Conservation (phyloP, 108 stramenopile genomes). For the Cyclotella baltica region DNA sequence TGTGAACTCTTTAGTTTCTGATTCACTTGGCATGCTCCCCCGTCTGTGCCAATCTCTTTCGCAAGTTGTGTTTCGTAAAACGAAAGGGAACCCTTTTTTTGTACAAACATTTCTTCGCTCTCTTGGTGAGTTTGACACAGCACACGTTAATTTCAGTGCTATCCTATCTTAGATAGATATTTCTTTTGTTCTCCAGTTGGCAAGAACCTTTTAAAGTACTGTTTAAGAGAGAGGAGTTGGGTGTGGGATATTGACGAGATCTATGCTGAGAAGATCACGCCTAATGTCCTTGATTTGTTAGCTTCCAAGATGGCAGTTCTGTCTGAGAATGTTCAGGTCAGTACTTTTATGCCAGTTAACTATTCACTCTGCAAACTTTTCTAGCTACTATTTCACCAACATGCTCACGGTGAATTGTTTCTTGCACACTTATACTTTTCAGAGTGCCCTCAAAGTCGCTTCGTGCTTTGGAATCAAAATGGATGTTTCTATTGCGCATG, state of each 20-base stretch:
- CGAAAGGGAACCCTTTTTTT: constrained; percentile 48
- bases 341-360: no score
- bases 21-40: constrained; percentile 41
- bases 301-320: constrained; percentile 37
- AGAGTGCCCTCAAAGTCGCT: constrained; percentile 34
- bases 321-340: not conserved
- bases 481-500: constrained; percentile 3
- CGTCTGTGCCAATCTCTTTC: constrained; percentile 32
- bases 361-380: no score
- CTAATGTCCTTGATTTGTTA: constrained; percentile 53
- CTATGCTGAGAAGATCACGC: constrained; percentile 29
- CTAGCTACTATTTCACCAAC: no score
- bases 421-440: constrained; percentile 11
- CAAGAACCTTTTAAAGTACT: constrained; percentile 20
- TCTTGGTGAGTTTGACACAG: constrained; percentile 21
- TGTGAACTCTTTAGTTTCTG: constrained; percentile 44
- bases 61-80: constrained; percentile 33
- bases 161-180: no score
- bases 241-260: constrained; percentile 48
- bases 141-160: no score
- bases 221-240: constrained; percentile 34
- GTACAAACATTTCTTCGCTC: constrained; percentile 35
- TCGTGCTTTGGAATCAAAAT: constrained; percentile 52
- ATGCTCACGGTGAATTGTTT: constrained; percentile 4
- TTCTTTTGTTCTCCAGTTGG: no score